Percentiles rank a stretch among this genome's conserved stretches.
Evolutionary conservation across 768 basidiomycete species (phyloP).

Genomic region (Trametes cingulata): DNA sequence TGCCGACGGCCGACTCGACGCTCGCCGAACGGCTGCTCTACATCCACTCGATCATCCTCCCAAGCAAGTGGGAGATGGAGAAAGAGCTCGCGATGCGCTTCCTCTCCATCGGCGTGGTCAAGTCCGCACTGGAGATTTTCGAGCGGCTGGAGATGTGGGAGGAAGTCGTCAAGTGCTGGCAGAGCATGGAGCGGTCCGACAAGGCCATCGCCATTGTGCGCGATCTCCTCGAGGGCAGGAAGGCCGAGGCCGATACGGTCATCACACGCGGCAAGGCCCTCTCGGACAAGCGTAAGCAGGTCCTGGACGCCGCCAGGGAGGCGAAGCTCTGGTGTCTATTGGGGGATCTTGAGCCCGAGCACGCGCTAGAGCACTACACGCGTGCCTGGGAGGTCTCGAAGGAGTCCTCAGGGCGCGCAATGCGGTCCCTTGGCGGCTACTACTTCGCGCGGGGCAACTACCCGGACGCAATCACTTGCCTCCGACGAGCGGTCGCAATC

Average conservation of each 20-base stretch:
- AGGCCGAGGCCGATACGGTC: slow-evolving; percentile 79
- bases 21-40: slow-evolving; percentile 75
- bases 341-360: slow-evolving; percentile 83
- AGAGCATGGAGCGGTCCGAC: slow-evolving; percentile 75
- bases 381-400: slow-evolving; percentile 83
- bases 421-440: slow-evolving; percentile 87
- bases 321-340: slow-evolving; percentile 95
- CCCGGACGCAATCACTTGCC: slow-evolving; percentile 58
- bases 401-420: slow-evolving; percentile 82
- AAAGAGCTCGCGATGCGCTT: slow-evolving; percentile 85
- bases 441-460: slow-evolving; percentile 73
- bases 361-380: slow-evolving; percentile 73
- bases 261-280: slow-evolving; percentile 58
- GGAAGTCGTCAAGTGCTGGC: slow-evolving; percentile 89
- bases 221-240: slow-evolving; percentile 81
- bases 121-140: slow-evolving; percentile 91
- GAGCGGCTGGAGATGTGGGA: slow-evolving; percentile 98
- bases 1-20: slow-evolving; percentile 83
- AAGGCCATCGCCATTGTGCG: slow-evolving; percentile 79
- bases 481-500: slow-evolving; percentile 78
- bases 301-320: slow-evolving; percentile 67
- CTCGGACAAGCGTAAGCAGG: slow-evolving; percentile 41
- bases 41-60: slow-evolving; percentile 79
- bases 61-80: slow-evolving; percentile 93
- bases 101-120: slow-evolving; percentile 81